Base-by-base conservation (phyloP, 192 early-diverging fungal genomes). In the Umbelopsis ramanniana region DNA sequence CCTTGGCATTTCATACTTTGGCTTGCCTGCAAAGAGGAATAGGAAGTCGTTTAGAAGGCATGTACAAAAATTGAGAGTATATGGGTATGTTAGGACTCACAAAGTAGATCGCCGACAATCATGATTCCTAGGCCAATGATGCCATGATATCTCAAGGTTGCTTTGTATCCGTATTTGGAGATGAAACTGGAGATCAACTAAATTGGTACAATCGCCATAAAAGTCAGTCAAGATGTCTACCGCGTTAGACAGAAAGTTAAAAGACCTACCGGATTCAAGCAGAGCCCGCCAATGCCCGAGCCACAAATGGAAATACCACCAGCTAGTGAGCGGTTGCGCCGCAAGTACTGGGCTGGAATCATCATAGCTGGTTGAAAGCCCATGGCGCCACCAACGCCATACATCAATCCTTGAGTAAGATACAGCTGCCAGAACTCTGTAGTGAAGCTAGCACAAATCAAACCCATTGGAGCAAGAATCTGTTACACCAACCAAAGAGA, bases 371-470 rank as follows among this genome's bases (percentile, higher is more conserved):
- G 85, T 3, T 83, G 85, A 52, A 83, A 92, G 17, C 83, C 82
- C 45, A 91, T 68, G 37, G 82, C 84, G 22, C 74, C 74, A 15
- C 89, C 89, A 19, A 88, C 4, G 21, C 91, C 89, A 72, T 85
- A 90, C 37, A 92, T 66, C 23, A 91, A 55, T 14, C 91, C 91
- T 40, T 91, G 85, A 0, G 89, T 78, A 9, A 92, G 60, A 47
- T 87, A 91, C 19, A 92, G 73, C 63, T 90, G 88, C 91, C 91
- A 92, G 1, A 89, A 72, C 55, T 86, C 72, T 12, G 83, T 90
- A 9, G 86, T 75, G 68, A 89, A 91, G 40, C 85, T 87, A 19
- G 87, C 87, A 6, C 87, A 72, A 9, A 90, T 74, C 33, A 89
- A 72, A n/a, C 89, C 89, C 1, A 89, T 11, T 21, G 84, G 76